Percentiles rank a stretch among this genome's conserved stretches.
phyloP scores from a whole-genome alignment of 1,284 basidiomycete species.

The Cutaneotrichosporon cyanovorans region DNA sequence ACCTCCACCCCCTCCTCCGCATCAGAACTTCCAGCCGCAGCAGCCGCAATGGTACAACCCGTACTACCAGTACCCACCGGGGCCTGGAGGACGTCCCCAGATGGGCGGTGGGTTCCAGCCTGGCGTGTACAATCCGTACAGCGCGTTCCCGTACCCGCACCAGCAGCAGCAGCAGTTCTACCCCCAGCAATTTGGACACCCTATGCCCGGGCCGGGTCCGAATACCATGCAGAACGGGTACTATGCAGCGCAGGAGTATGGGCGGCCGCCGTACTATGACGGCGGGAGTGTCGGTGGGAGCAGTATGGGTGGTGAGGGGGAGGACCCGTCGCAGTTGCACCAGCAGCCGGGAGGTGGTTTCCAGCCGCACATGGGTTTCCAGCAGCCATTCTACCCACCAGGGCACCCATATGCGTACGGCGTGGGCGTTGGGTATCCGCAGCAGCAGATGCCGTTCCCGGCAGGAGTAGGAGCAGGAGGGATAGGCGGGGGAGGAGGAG shows the following conservation, averaged over 20 bases:
- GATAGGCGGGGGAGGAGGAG: slow-evolving; percentile 1
- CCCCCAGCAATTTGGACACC: slow-evolving; percentile 24
- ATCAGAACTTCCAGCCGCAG: slow-evolving; percentile 5
- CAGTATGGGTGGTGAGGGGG: slow-evolving; percentile 3
- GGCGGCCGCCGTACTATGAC: background rate
- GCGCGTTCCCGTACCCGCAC: background rate
- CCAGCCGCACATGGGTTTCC: slow-evolving; percentile 10
- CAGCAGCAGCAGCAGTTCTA: slow-evolving; percentile 11
- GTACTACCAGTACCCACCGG: slow-evolving; percentile 10
- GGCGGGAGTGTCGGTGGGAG: slow-evolving; percentile 2
- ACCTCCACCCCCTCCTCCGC: background rate
- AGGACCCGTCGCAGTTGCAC: too few species aligned
- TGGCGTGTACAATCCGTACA: slow-evolving; percentile 2
- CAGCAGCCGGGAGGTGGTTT: background rate
- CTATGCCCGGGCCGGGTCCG: slow-evolving; percentile 33
- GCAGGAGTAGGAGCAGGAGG: too few species aligned
- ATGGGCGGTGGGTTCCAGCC: slow-evolving; percentile 10
- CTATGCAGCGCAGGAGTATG: slow-evolving; percentile 9
- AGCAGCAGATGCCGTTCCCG: slow-evolving; percentile 11
- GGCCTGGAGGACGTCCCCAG: slow-evolving; percentile 13
- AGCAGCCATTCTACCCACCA: slow-evolving; percentile 26
- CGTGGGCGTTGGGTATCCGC: slow-evolving; percentile 33
- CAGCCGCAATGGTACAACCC: slow-evolving; percentile 10
- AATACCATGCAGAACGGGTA: slow-evolving; percentile 41
- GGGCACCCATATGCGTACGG: slow-evolving; percentile 39